Conservation (phyloP, 306 rosid genomes). For the Vigna radiata region DNA sequence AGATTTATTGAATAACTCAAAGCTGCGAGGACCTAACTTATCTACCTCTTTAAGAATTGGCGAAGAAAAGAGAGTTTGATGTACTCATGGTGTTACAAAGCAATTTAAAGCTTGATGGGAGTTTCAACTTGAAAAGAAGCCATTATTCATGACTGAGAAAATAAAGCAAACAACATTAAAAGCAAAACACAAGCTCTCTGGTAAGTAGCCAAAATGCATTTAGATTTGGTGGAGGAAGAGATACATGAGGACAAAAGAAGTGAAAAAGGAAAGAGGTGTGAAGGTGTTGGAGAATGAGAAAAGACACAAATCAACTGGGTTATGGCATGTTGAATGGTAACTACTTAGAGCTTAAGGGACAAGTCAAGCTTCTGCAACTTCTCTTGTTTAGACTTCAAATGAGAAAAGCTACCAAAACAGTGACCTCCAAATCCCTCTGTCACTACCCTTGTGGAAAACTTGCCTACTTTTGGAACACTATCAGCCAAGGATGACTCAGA, state of each 20-base stretch:
- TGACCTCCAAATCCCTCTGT: conserved; percentile 51
- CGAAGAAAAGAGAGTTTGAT: conserved; percentile 2
- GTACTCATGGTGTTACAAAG: conserved; percentile 28
- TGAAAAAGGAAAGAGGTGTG: conserved; percentile 12
- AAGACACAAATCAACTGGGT: conserved; percentile 30
- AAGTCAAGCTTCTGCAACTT: conserved; percentile 90
- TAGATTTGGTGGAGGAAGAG: conserved; percentile 50
- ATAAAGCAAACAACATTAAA: conserved; percentile 34
- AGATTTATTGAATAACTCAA: conserved; percentile 17
- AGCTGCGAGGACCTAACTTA: conserved; percentile 12
- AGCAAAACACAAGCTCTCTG: conserved; percentile 34
- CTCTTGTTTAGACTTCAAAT: conserved; percentile 54
- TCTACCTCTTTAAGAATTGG: conserved; percentile 2
- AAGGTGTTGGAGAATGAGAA: conserved; percentile 40
- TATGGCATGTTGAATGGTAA: conserved; percentile 4
- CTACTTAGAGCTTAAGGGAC: conserved; percentile 83
- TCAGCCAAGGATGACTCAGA: conserved; percentile 49
- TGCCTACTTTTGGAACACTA: conserved; percentile 57
- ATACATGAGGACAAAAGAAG: conserved; percentile 41
- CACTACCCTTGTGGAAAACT: conserved; percentile 47
- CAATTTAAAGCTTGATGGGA: conserved; percentile 23
- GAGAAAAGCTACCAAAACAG: conserved; percentile 44
- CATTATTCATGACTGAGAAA: conserved; percentile 40
- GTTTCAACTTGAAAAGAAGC: conserved; percentile 34
- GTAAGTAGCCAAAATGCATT: conserved; percentile 54